These are phyloP conservation scores for Yamadazyma phyllophila DNA, from an alignment of 805 yeast species.

Conservation along the genomic window DNA sequence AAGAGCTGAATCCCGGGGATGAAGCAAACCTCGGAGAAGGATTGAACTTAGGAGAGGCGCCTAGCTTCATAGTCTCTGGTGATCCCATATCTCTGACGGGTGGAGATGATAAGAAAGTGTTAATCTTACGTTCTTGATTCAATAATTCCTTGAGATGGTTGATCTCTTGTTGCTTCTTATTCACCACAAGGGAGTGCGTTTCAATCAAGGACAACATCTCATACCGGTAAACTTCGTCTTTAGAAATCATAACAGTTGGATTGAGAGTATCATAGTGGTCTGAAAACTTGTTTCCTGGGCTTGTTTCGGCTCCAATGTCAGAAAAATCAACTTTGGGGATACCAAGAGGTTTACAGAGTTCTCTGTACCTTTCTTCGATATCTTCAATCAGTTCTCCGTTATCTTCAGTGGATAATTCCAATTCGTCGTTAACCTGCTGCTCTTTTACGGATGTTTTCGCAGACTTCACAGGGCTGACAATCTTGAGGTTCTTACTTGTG, in stretches of 20 bases:
- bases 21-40: slow-evolving; percentile 6
- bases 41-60: not conserved
- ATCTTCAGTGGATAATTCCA: not conserved
- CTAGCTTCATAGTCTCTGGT: not conserved
- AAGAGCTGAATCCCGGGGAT: slow-evolving; percentile 1
- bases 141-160: slow-evolving; percentile 22
- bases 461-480: slow-evolving; percentile 10
- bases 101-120: slow-evolving; percentile 14
- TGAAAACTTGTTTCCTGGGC: not conserved
- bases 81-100: slow-evolving; percentile 1
- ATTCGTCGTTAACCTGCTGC: not conserved
- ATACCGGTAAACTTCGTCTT: slow-evolving; percentile 17
- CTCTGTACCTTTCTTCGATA: not conserved
- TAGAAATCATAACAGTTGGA: slow-evolving; percentile 5
- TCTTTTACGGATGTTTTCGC: not conserved
- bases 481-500: slow-evolving; percentile 8
- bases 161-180: slow-evolving; percentile 26
- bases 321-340: slow-evolving; percentile 5
- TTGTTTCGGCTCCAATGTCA: not conserved
- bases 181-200: slow-evolving; percentile 20
- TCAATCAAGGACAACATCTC: slow-evolving; percentile 24
- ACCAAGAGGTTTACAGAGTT: slow-evolving; percentile 1
- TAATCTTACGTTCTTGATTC: slow-evolving; percentile 21
- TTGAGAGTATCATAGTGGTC: not conserved
- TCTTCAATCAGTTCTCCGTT: slow-evolving; percentile 2